Evolutionary conservation across 176 grass and related monocot species (phyloP).

Genomic region (Phragmites australis): DNA sequence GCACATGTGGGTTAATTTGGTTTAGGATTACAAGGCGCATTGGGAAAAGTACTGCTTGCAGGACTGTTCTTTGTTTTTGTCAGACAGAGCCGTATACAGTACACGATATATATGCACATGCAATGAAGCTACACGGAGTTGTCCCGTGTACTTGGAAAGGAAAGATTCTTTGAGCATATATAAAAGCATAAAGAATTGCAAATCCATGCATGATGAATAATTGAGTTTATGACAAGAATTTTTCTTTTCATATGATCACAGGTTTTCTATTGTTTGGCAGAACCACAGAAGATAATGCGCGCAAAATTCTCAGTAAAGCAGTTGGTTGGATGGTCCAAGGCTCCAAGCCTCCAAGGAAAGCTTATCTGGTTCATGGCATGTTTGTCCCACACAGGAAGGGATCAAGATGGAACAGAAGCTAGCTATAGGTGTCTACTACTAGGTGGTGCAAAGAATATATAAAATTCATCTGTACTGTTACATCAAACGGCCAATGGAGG

Average conservation of each 20-base stretch:
- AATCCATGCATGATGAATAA: background rate
- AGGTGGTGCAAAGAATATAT: conserved; percentile 46
- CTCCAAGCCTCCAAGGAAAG: conserved; percentile 42
- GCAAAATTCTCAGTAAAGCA: conserved; percentile 12
- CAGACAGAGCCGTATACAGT: conserved; percentile 22
- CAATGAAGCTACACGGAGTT: conserved; percentile 3
- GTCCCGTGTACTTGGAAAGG: conserved; percentile 28
- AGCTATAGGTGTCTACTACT: conserved; percentile 40
- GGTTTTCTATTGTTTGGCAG: background rate
- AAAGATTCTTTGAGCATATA: conserved; percentile 16
- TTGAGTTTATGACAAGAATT: conserved; percentile 6
- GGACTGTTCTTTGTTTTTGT: conserved; percentile 17
- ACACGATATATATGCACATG: background rate
- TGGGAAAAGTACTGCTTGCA: conserved; percentile 45
- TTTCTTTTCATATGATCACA: background rate
- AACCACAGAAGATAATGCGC: background rate
- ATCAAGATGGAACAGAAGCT: conserved; percentile 49
- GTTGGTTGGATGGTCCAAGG: conserved; percentile 38
- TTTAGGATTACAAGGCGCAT: conserved; percentile 64
- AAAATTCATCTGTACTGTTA: conserved; percentile 32
- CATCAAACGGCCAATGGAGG: conserved; percentile 50
- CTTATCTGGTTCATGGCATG: conserved; percentile 40
- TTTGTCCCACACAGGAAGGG: conserved; percentile 45
- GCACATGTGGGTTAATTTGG: conserved; percentile 41
- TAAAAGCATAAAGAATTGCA: background rate